Conservation (phyloP, 208 protist genomes). For the Trypanosoma cruzi region DNA sequence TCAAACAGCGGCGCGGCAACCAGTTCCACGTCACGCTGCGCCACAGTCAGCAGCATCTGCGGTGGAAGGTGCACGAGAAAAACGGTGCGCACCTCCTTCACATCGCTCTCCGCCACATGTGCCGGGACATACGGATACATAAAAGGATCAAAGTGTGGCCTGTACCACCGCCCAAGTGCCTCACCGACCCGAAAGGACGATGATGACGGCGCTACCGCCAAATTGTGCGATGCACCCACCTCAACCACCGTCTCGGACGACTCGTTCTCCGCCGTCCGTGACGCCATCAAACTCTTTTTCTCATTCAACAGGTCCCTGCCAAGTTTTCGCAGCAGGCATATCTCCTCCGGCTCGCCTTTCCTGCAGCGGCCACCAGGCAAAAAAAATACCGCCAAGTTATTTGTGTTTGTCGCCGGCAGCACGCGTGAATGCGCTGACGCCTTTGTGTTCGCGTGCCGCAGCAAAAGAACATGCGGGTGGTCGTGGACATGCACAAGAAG, state of each 20-base stretch:
- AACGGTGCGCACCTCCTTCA: conserved; percentile 87
- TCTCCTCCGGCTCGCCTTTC: conserved; percentile 67
- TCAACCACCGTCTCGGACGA: conserved; percentile 48
- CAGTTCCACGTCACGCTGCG: conserved; percentile 69
- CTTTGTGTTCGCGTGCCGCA: conserved; percentile 54
- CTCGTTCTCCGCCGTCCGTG: conserved; percentile 10
- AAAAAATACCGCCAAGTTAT: conserved; percentile 49
- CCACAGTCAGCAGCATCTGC: conserved; percentile 68
- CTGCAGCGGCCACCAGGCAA: conserved; percentile 82
- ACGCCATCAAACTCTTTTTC: conserved; percentile 26
- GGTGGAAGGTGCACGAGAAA: conserved; percentile 84
- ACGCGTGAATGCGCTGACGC: conserved; percentile 12
- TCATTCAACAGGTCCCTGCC: conserved; percentile 72
- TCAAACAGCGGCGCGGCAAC: conserved; percentile 92
- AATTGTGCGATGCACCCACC: conserved; percentile 32
- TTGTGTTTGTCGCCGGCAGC: conserved; percentile 37
- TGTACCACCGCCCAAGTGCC: conserved; percentile 75
- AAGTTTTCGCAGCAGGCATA: conserved; percentile 78
- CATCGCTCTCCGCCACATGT: conserved; percentile 72
- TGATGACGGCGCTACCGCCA: conserved; percentile 22
- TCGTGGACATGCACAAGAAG: conserved; percentile 92
- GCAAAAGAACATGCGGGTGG: conserved; percentile 92
- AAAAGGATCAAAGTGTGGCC: conserved; percentile 82
- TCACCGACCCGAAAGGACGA: conserved; percentile 77
- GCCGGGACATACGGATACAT: conserved; percentile 94